Conservation (phyloP, 2,329 filamentous ascomycete genomes). For the Onygena corvina region DNA sequence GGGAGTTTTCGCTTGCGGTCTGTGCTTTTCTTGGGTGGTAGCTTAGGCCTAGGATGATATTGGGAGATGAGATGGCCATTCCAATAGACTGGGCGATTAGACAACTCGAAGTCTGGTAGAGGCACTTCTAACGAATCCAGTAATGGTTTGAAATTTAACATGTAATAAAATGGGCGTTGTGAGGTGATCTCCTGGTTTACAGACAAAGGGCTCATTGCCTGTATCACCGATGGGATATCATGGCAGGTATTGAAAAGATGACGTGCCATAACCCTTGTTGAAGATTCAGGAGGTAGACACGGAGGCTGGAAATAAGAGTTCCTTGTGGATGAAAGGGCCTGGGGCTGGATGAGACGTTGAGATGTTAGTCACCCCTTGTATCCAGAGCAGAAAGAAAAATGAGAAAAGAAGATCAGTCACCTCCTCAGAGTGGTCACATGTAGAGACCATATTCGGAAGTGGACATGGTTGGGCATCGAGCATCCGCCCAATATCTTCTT, state of each 20-base stretch:
- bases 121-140: conserved; percentile 10
- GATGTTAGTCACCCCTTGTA: background rate
- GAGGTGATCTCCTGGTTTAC: background rate
- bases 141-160: conserved; percentile 15
- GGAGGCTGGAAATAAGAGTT: conserved; percentile 14
- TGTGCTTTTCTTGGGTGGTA: too few species aligned
- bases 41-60: background rate
- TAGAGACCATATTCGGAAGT: background rate
- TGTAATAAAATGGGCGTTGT: conserved; percentile 11
- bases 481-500: conserved; percentile 13
- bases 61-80: background rate
- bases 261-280: conserved; percentile 8
- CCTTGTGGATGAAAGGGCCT: conserved; percentile 9
- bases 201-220: conserved; percentile 13
- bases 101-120: too few species aligned
- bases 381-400: background rate
- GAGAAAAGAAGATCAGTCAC: background rate
- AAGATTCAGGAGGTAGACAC: conserved; percentile 9
- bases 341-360: conserved; percentile 1
- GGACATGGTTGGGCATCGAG: conserved; percentile 7
- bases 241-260: conserved; percentile 15
- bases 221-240: conserved; percentile 13
- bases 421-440: background rate
- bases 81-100: too few species aligned
- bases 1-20: conserved; percentile 11